phyloP scores from a whole-genome alignment of 148 eudicot species.

The Pouteria glomerata region DNA sequence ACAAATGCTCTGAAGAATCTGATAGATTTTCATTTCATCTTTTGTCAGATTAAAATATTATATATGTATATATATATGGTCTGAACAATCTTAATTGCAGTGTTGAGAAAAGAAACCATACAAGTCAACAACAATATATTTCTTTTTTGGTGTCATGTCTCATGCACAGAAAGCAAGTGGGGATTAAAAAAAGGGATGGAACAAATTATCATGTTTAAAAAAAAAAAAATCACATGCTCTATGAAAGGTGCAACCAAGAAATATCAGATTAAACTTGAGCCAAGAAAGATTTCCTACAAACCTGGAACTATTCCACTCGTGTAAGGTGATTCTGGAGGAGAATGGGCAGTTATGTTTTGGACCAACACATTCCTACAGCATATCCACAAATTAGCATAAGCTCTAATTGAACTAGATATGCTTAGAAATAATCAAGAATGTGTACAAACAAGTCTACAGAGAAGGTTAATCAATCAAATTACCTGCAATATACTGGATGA shows the following conservation, averaged over 20 bases:
- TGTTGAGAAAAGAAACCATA: neutral
- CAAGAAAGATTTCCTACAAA: conserved; percentile 12
- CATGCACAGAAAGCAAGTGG: neutral
- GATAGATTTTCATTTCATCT: conserved; percentile 16
- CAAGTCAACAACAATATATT: neutral
- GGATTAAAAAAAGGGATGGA: too few species aligned
- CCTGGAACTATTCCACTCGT: conserved; percentile 64
- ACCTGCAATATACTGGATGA: conserved; percentile 68
- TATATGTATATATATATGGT: neutral
- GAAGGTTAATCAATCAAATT: conserved; percentile 4
- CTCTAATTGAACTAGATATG: too few species aligned
- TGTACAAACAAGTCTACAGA: neutral
- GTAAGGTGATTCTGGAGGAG: conserved; percentile 44
- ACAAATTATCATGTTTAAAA: too few species aligned
- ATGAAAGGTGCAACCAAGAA: neutral
- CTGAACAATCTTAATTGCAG: neutral
- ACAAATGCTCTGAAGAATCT: conserved; percentile 59
- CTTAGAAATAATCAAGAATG: neutral
- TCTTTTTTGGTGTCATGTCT: neutral
- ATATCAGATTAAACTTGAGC: neutral
- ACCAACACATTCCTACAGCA: conserved; percentile 47
- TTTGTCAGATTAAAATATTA: conserved; percentile 1
- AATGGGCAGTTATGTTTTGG: conserved; percentile 41
- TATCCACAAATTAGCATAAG: neutral
- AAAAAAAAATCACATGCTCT: neutral